Percentiles rank a stretch among this genome's conserved stretches.
Evolutionary conservation across 208 protist species (phyloP).

Genomic region (Dictyostelium gargantuum): DNA sequence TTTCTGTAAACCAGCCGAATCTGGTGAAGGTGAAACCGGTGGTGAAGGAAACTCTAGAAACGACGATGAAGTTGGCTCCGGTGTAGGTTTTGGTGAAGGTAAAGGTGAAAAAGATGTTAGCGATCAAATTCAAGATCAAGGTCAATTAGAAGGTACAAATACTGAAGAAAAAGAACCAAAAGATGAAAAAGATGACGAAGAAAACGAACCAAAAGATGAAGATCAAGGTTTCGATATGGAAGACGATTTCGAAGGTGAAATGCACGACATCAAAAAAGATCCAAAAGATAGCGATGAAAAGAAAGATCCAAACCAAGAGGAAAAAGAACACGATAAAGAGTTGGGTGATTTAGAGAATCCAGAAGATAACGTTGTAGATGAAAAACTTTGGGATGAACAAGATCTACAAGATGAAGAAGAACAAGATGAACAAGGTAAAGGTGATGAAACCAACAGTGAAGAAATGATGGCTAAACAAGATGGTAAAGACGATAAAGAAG

Average conservation of each 20-base stretch:
- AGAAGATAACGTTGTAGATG: slow-evolving; percentile 86
- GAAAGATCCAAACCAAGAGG: slow-evolving; percentile 73
- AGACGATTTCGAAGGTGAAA: slow-evolving; percentile 88
- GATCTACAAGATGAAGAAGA: slow-evolving; percentile 71
- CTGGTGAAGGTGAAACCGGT: neutral
- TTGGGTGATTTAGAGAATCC: slow-evolving; percentile 84
- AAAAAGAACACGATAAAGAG: slow-evolving; percentile 81
- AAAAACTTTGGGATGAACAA: slow-evolving; percentile 86
- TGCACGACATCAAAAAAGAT: slow-evolving; percentile 88
- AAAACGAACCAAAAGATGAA: slow-evolving; percentile 53
- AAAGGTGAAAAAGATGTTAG: slow-evolving; percentile 98
- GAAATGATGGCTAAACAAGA: slow-evolving; percentile 71
- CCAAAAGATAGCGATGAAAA: slow-evolving; percentile 79
- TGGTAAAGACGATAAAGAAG: slow-evolving; percentile 69
- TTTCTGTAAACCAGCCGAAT: slow-evolving; percentile 54
- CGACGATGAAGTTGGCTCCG: slow-evolving; percentile 81
- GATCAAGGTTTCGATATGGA: slow-evolving; percentile 72
- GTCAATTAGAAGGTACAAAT: slow-evolving; percentile 1
- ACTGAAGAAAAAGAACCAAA: slow-evolving; percentile 49
- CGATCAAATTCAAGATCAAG: slow-evolving; percentile 37
- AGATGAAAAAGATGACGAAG: slow-evolving; percentile 27
- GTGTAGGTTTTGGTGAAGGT: slow-evolving; percentile 99
- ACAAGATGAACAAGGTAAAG: slow-evolving; percentile 66
- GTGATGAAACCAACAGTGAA: slow-evolving; percentile 36
- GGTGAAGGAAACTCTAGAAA: neutral